Conservation (phyloP, 257 asterid species). For the Solanum microdontum region DNA sequence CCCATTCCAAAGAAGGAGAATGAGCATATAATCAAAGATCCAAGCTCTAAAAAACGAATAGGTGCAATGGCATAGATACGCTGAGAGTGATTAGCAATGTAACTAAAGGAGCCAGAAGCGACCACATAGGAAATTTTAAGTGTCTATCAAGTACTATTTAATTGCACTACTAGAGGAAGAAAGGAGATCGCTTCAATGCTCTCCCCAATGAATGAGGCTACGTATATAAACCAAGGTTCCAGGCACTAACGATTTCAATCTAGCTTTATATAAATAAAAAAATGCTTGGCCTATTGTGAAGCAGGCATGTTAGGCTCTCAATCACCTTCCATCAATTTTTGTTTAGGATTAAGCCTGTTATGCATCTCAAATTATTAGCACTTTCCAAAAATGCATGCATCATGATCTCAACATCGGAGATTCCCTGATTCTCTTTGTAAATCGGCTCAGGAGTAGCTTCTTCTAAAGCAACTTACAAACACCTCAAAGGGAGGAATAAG, state of each 20-base stretch:
- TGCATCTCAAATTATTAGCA: background rate
- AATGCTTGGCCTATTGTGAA: background rate
- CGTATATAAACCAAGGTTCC: background rate
- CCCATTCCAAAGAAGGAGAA: background rate
- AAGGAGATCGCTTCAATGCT: background rate
- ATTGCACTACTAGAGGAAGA: background rate
- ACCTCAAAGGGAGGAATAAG: background rate
- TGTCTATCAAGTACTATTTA: background rate
- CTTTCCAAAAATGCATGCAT: background rate
- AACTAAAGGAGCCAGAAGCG: background rate
- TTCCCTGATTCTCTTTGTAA: background rate
- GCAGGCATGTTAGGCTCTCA: background rate
- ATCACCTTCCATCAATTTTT: background rate
- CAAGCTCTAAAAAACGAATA: background rate
- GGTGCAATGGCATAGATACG: background rate
- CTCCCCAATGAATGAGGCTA: background rate
- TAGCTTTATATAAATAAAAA: background rate
- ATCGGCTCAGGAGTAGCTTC: background rate
- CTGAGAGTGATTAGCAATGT: background rate
- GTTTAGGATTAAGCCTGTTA: background rate
- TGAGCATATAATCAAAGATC: background rate
- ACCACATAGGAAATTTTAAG: background rate
- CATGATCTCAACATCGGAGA: background rate
- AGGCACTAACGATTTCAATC: background rate
- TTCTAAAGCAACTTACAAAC: background rate